Evolutionary conservation across 495 filamentous ascomycete genomes (phyloP), one percentile per base, ranked within the genome.

Genomic region (Chlorociboria aeruginascens): DNA sequence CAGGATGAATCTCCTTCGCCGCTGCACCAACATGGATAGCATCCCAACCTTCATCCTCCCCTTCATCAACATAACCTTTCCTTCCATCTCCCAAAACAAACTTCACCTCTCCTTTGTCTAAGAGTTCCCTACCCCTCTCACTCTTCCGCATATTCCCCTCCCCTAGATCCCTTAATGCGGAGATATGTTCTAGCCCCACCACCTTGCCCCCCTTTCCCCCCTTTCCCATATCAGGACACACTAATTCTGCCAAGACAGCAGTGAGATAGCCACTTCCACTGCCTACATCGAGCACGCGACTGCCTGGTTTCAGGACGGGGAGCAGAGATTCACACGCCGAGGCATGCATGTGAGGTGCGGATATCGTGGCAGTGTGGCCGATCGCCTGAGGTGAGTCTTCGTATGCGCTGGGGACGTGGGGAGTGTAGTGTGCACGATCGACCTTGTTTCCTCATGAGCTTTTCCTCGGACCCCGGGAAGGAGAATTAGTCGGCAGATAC

Each of bases 291-390:
- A 98, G 76, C 9, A 95, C 82, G 42, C 74, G 57, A 1, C 73
- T 63, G 20, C 67, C 69, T 39, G 72, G 68, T 14, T 57, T 56
- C 16, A 82, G 73, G 63, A 64, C 80, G 39, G 74, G 76, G 12
- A 86, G 72, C 1, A 87, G 71, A 25, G 78, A 71, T 63, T 86
- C 81, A 43, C 76, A 72, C 32, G 83, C 83, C 32, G 79, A 72
- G 60, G 86, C 90, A 67, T 98, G 92, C 86, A 98, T 98, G 72
- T 98, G 92, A 13, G 92, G 92, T 16, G 92, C 92, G 29, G 83
- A 89, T 55, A 98, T 98, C 44, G 93, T 98, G 44, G 92, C 92
- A 12, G 62, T 55, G 63, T 85, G 78, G 44, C 93, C 90, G 66
- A 98, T 97, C 47, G 76, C 59, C 63, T 97, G 90, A 8, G 92